Conservation (phyloP, 1,139 yeast genomes). For the Blastobotrys serpentis region DNA sequence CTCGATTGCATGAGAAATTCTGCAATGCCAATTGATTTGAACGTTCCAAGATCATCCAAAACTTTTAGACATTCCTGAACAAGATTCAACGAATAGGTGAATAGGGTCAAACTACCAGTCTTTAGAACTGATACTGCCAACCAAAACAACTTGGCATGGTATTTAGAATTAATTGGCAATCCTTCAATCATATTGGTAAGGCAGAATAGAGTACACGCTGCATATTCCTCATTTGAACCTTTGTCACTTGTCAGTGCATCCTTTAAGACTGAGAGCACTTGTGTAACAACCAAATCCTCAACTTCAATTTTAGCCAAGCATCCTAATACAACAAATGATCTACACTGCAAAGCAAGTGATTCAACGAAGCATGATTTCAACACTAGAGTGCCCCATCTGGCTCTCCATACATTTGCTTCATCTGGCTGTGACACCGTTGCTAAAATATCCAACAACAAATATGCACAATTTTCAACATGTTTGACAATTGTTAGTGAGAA, state of each 20-base stretch:
- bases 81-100: slow-evolving; percentile 30
- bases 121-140: slow-evolving; percentile 47
- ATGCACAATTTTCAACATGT: slow-evolving; percentile 64
- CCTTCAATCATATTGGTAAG: slow-evolving; percentile 66
- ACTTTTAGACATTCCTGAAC: slow-evolving; percentile 31
- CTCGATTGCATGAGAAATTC: slow-evolving; percentile 43
- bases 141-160: slow-evolving; percentile 68
- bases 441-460: slow-evolving; percentile 57
- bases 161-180: slow-evolving; percentile 51
- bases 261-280: slow-evolving; percentile 39
- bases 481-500: slow-evolving; percentile 53
- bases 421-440: slow-evolving; percentile 49
- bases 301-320: slow-evolving; percentile 65
- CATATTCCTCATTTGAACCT: slow-evolving; percentile 37
- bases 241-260: slow-evolving; percentile 35
- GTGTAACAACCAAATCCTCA: slow-evolving; percentile 57
- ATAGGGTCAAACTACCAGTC: slow-evolving; percentile 25
- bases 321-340: slow-evolving; percentile 74
- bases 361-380: slow-evolving; percentile 61
- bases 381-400: slow-evolving; percentile 68
- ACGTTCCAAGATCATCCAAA: slow-evolving; percentile 33
- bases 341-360: slow-evolving; percentile 61
- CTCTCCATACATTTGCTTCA: slow-evolving; percentile 59
- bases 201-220: slow-evolving; percentile 39
- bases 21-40: slow-evolving; percentile 28